Percentiles rank a stretch among this genome's conserved stretches.
phyloP scores from a whole-genome alignment of 1,139 yeast genomes.

The Geotrichum fermentans region DNA sequence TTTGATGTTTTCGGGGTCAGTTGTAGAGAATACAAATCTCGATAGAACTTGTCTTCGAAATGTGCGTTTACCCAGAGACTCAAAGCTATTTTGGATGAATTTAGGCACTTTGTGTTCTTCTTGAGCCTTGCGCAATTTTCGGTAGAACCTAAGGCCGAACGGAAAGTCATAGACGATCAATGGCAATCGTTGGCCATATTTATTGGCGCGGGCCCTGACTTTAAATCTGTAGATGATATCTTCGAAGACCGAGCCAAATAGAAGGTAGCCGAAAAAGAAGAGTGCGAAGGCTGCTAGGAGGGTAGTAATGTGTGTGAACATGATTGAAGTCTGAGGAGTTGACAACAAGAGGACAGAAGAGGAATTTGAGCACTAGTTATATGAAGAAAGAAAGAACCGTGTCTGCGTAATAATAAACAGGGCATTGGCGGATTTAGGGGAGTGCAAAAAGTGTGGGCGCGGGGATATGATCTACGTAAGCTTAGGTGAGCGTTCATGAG shows the following conservation, averaged over 20 bases:
- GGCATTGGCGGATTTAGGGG: no score
- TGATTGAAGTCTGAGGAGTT: no score
- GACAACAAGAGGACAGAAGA: no score
- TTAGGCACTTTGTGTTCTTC: background rate
- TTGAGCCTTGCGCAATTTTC: background rate
- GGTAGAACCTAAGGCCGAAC: background rate
- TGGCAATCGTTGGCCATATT: background rate
- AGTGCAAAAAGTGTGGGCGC: no score
- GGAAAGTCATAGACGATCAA: background rate
- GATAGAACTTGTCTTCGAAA: constrained; percentile 7
- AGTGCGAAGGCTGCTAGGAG: background rate
- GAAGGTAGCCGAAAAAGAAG: background rate
- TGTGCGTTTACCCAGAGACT: background rate
- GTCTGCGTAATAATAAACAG: no score
- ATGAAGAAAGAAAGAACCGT: no score
- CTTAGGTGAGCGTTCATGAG: no score
- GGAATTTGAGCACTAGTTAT: no score
- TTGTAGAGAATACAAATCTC: constrained; percentile 26
- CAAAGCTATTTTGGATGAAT: background rate
- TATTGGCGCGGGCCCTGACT: background rate
- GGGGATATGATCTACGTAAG: no score
- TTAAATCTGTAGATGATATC: background rate
- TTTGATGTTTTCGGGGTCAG: constrained; percentile 44
- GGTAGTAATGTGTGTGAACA: no score
- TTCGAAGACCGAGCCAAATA: background rate